Evolutionary conservation across 2,329 filamentous ascomycete species (phyloP).

Genomic region (Sphaerulina musiva): DNA sequence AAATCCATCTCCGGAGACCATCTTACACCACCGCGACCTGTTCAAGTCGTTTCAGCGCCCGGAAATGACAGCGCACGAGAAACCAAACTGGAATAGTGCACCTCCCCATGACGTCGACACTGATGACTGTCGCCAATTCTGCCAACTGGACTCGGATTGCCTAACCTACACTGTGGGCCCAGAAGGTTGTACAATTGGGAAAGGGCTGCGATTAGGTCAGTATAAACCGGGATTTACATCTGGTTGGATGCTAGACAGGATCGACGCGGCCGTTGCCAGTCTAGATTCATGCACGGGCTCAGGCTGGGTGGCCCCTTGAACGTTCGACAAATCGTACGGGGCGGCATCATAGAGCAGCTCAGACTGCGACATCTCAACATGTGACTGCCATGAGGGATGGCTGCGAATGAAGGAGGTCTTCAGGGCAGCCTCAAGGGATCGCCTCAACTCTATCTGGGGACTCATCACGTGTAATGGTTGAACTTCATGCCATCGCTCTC

Average conservation of each 20-base stretch:
- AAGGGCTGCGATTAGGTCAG: constrained; percentile 19
- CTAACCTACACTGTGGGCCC: constrained; percentile 23
- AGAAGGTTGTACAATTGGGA: constrained; percentile 21
- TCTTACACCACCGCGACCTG: constrained; percentile 29
- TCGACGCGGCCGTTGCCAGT: constrained; percentile 17
- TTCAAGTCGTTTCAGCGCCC: constrained; percentile 28
- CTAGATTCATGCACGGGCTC: constrained; percentile 14
- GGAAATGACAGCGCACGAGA: constrained; percentile 14
- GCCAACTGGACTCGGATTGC: constrained; percentile 21
- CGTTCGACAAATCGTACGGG: no score
- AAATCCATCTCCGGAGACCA: constrained; percentile 10
- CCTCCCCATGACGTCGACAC: constrained; percentile 15
- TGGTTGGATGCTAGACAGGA: constrained; percentile 24
- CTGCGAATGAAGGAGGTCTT: no score
- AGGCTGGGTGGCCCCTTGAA: constrained; percentile 18
- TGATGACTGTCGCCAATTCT: constrained; percentile 24
- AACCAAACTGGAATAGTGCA: constrained; percentile 27
- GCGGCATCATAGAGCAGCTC: no score
- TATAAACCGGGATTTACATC: constrained; percentile 14
- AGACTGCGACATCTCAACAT: no score
- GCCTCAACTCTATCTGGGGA: no score
- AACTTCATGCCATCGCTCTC: no score
- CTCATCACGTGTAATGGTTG: no score
- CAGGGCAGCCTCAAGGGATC: no score
- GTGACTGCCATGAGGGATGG: no score